These are phyloP conservation scores for Allomyces arbusculus DNA, from an alignment of 192 early-diverging fungal genomes.

Conservation along the genomic window DNA sequence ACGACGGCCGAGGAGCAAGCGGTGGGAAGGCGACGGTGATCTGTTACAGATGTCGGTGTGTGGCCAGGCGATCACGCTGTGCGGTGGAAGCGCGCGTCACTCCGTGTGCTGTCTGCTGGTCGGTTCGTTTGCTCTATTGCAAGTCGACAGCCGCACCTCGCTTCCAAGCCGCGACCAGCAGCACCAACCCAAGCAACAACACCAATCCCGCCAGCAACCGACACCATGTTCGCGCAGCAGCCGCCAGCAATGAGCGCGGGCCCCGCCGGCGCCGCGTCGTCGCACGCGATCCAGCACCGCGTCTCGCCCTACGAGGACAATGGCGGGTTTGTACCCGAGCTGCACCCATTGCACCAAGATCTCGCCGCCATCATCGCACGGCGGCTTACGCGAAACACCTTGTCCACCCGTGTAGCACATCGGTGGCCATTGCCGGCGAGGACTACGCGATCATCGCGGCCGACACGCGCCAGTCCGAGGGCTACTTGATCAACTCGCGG, in stretches of 20 bases:
- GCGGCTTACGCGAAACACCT: too few species aligned
- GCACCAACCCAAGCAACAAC: neutral
- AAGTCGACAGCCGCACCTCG: neutral
- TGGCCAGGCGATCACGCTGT: too few species aligned
- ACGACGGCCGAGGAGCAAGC: neutral
- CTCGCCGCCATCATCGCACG: neutral
- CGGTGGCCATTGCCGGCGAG: slow-evolving; percentile 78
- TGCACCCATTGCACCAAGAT: neutral
- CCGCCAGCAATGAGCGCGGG: too few species aligned
- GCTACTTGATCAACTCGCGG: slow-evolving; percentile 86
- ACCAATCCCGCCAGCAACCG: neutral
- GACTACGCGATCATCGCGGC: slow-evolving; percentile 88
- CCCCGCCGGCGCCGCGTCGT: neutral
- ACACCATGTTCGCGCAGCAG: neutral
- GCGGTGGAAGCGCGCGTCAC: too few species aligned
- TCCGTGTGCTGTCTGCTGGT: too few species aligned
- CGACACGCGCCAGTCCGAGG: slow-evolving; percentile 86
- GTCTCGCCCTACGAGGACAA: slow-evolving; percentile 88
- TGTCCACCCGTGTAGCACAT: slow-evolving; percentile 27
- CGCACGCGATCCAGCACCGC: slow-evolving; percentile 34
- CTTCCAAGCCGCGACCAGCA: neutral
- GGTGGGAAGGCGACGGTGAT: neutral
- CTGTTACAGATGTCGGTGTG: too few species aligned
- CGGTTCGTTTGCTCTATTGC: too few species aligned
- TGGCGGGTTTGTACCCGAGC: slow-evolving; percentile 20